A percentile compares a stretch with the other conserved stretches of the same genome.
These are phyloP conservation scores for Chiua sp. DNA, from an alignment of 1,284 basidiomycete species.

Conservation along the genomic window DNA sequence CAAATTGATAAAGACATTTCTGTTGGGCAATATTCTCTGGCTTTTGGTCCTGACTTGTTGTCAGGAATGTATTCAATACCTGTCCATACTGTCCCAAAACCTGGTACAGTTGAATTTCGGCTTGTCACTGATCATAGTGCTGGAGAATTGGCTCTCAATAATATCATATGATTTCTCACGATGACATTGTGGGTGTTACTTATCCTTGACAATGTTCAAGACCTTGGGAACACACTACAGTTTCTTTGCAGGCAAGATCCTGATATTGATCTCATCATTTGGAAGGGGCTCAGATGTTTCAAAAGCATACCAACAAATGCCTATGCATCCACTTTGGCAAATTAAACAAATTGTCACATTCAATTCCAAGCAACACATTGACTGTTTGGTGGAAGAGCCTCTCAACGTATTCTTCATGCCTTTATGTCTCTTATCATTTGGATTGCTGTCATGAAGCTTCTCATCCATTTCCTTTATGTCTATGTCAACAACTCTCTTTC, in stretches of 20 bases:
- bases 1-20: constrained; percentile 41
- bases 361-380: constrained; percentile 28
- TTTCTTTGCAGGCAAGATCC: background rate
- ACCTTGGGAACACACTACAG: constrained; percentile 29
- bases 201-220: constrained; percentile 33
- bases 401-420: constrained; percentile 34
- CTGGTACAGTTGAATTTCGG: constrained; percentile 38
- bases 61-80: constrained; percentile 54
- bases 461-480: constrained; percentile 22
- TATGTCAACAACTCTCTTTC: constrained; percentile 40
- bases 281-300: constrained; percentile 44
- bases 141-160: constrained; percentile 41
- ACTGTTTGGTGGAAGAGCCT: constrained; percentile 39
- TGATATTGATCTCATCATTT: constrained; percentile 1
- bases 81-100: constrained; percentile 46
- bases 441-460: constrained; percentile 32
- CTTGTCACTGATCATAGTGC: constrained; percentile 46
- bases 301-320: constrained; percentile 42
- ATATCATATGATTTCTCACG: constrained; percentile 33
- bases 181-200: constrained; percentile 22
- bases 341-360: constrained; percentile 41
- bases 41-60: constrained; percentile 43
- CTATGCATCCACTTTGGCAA: constrained; percentile 48
- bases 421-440: constrained; percentile 37
- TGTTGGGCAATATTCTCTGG: constrained; percentile 40